Conservation (phyloP, 1,139 yeast genomes). For the Komagataea norvegica region DNA sequence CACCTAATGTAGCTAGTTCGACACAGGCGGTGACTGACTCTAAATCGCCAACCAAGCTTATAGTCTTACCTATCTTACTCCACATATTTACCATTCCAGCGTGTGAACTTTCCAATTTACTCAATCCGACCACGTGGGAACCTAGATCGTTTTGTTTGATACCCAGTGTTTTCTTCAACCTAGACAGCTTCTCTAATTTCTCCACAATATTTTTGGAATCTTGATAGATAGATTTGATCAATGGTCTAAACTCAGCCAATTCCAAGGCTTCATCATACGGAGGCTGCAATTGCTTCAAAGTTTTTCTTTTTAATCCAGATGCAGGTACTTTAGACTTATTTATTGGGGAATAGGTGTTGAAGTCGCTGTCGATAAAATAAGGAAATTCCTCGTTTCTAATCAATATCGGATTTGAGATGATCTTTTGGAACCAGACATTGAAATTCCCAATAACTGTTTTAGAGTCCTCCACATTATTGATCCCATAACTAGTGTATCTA, state of each 20-base stretch:
- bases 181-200: constrained; percentile 51
- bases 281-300: constrained; percentile 84
- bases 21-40: constrained; percentile 69
- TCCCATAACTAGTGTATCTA: constrained; percentile 70
- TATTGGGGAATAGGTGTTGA: constrained; percentile 65
- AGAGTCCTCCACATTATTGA: constrained; percentile 78
- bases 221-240: constrained; percentile 73
- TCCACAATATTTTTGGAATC: constrained; percentile 51
- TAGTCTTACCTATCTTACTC: constrained; percentile 68
- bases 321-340: constrained; percentile 56
- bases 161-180: constrained; percentile 52
- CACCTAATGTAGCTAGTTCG: constrained; percentile 74
- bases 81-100: constrained; percentile 80
- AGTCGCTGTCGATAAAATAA: constrained; percentile 83
- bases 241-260: constrained; percentile 79
- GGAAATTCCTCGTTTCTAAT: constrained; percentile 86
- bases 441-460: constrained; percentile 52
- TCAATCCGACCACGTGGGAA: constrained; percentile 44
- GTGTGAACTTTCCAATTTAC: constrained; percentile 47
- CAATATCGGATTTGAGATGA: constrained; percentile 69
- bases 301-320: constrained; percentile 80
- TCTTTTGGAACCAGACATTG: constrained; percentile 85
- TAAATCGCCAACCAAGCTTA: constrained; percentile 70
- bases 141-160: constrained; percentile 62
- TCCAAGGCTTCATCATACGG: constrained; percentile 86